Evolutionary conservation across 345 rosid species (phyloP), one percentile per base, ranked within the genome.

Genomic region (Ceriops decandra): DNA sequence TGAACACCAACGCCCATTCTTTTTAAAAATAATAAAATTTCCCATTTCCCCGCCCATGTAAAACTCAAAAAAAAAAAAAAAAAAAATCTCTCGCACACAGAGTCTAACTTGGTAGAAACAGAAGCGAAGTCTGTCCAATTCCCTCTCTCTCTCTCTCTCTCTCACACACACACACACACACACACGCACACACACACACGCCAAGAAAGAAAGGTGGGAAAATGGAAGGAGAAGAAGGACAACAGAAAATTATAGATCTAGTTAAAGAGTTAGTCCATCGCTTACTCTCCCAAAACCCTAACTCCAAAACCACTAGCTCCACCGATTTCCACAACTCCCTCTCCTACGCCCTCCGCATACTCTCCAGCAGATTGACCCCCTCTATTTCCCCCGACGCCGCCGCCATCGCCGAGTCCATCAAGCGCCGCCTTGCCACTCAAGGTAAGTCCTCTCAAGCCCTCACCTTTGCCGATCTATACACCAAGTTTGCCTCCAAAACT

Each of bases 381-480:
- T 90, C 98, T 33, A 78, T 86, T 57, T 76, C 85, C 30, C 91
- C 93, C n/a, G 98, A 92, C 72, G 87, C 96, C 11, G 78, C 86
- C 67, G 88, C 97, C 30, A 81, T 90, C 69, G 90, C 99, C 4
- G 99, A 92, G 78, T 92, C 99, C 32, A 81, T 95, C 83, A 92
- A 88, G 79, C 98, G 97, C 69, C 87, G 88, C 22, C 98, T 95
- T 66, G 98, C 98, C 68, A 83, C 91, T 64, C 90, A 77, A 16
- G 98, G 97, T 81, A 90, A 85, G 75, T 91, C 98, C 77, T 86
- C 97, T 13, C 85, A 84, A 54, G 99, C 99, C 33, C 96, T 92
- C 73, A 71, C 90, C 70, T 88, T 95, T 57, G 79, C 92, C 69
- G 99, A 95, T 77, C 87, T 95, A 51, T 91, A 75, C 80, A 78